Evolutionary conservation across 495 filamentous ascomycete genomes (phyloP).

Genomic region (Lasiosphaeria hispida): DNA sequence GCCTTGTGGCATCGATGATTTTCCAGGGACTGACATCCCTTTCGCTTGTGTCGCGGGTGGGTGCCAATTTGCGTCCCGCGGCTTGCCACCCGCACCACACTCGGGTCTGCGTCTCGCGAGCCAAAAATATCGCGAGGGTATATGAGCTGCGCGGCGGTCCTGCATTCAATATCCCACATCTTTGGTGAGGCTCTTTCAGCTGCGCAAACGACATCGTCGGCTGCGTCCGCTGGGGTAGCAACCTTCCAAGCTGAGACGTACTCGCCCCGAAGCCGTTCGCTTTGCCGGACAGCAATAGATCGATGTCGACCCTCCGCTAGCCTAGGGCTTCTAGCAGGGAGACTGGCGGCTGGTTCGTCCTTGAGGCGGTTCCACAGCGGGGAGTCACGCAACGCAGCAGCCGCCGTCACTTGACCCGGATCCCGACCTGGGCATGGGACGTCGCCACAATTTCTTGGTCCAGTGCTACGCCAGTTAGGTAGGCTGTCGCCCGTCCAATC

Average conservation of each 20-base stretch:
- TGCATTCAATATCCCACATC: slow-evolving; percentile 11
- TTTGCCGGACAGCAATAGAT: not conserved
- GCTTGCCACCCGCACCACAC: slow-evolving; percentile 7
- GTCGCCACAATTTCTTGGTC: not conserved
- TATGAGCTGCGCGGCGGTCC: slow-evolving; percentile 17
- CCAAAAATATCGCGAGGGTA: slow-evolving; percentile 23
- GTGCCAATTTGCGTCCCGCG: slow-evolving; percentile 21
- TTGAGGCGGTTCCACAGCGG: not conserved
- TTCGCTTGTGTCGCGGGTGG: slow-evolving; percentile 11
- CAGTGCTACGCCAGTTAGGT: not conserved
- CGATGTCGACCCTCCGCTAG: too few relatives aligned
- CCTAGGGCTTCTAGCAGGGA: not conserved
- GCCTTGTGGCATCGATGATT: not conserved
- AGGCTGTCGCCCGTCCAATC: too few relatives aligned
- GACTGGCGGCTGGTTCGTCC: not conserved
- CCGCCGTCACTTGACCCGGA: slow-evolving; percentile 8
- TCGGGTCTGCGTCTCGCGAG: slow-evolving; percentile 11
- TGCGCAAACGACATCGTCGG: slow-evolving; percentile 10
- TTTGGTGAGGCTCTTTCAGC: slow-evolving; percentile 21
- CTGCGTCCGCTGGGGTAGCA: not conserved
- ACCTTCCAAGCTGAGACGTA: not conserved
- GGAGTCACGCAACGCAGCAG: slow-evolving; percentile 1
- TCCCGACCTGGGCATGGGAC: not conserved
- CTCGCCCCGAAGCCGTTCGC: not conserved
- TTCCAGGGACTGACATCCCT: not conserved